Evolutionary conservation across 331 rosid genomes (phyloP).

Genomic region (Cucumis variabilis): DNA sequence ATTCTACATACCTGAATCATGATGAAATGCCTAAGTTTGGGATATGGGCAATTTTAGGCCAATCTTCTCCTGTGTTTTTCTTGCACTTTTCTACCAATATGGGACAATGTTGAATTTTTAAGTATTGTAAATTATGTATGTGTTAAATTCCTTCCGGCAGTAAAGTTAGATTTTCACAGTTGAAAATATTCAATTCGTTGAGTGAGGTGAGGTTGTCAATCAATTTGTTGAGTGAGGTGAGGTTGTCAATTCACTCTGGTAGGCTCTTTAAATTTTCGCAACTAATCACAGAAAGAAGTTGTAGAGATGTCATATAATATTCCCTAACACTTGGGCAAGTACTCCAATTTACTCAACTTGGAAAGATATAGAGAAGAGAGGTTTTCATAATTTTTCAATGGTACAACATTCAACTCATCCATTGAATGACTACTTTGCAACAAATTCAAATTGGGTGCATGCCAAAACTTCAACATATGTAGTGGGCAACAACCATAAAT

Average conservation of each 20-base stretch:
- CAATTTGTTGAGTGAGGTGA: slow-evolving; percentile 1
- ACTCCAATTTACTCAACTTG: not conserved
- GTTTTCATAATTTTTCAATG: not conserved
- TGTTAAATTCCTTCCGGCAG: no score
- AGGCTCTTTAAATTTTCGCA: not conserved
- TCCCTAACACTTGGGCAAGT: slow-evolving; percentile 9
- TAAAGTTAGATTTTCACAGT: no score
- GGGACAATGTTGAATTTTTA: fast-evolving
- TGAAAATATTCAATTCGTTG: no score
- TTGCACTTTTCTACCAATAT: not conserved
- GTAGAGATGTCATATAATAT: not conserved
- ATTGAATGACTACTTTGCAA: no score
- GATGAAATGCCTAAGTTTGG: not conserved
- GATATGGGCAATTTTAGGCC: not conserved
- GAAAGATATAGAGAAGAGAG: fast-evolving
- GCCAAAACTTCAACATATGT: no score
- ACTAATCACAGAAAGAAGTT: not conserved
- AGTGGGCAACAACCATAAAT: no score
- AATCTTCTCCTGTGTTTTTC: not conserved
- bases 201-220: no score
- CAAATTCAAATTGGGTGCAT: no score
- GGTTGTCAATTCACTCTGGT: not conserved
- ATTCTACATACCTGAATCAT: no score
- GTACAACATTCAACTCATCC: not conserved
- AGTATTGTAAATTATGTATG: not conserved